Evolutionary conservation across 2,329 filamentous ascomycete genomes (phyloP), one percentile per base, ranked within the genome.

Genomic region (Diaporthe caulivora): DNA sequence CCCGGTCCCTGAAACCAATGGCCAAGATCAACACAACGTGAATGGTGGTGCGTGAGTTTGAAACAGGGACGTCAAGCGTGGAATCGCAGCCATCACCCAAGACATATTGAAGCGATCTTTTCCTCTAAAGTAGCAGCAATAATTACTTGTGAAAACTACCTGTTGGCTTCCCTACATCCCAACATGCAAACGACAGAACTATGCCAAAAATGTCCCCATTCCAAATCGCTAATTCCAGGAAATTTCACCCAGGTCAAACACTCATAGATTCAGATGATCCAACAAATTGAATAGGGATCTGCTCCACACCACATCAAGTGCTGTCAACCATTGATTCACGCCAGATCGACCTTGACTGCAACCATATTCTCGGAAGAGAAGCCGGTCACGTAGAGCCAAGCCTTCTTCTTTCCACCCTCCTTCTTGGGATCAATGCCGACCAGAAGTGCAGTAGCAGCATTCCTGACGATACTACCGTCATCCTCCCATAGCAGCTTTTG

Each of bases 361-460:
- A 90, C 78, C 44, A 87, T 81, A 72, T 80, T 84, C 42, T 82
- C 81, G 2, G 88, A 86, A 74, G 87, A 74, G 71, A 90, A 89
- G 0, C 90, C 90, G 0, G 89, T 89, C 2, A 87, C 85, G 78
- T 89, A 91, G 21, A 92, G 78, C 88, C 88, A 90, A 0, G 85
- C 90, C 74, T 85, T 84, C 24, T 86, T 84, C 76, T 84, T 82
- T 0, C 85, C 84, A 0, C 75, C 80, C 62, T 86, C 84, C 17
- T 81, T 76, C 18, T 78, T 77, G 0, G 88, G 88, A 51, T 90
- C 85, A 68, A 89, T 86, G 0, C 86, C 84, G 1, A 92, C 83
- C 55, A 92, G 72, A 0, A 91, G 84, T 0, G 88, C 87, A 0
- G 85, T 82, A 72, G 87, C 91, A 0, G 84, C 85, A 8, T 83